These are phyloP conservation scores for Diatrype stigma DNA, from an alignment of 2,329 filamentous ascomycete species.

Conservation along the genomic window DNA sequence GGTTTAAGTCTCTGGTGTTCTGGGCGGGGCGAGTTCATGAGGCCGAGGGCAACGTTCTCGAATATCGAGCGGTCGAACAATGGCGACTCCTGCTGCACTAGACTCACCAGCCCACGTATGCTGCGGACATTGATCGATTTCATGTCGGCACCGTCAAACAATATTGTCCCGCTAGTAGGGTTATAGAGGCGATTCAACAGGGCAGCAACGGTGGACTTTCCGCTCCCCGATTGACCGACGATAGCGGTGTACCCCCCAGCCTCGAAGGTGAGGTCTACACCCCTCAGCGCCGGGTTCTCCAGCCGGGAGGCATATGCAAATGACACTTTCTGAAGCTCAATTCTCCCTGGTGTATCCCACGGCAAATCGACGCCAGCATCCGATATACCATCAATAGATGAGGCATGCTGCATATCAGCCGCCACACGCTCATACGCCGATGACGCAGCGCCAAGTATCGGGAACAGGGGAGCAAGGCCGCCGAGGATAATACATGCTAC, in stretches of 20 bases:
- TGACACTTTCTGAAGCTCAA: slow-evolving; percentile 30
- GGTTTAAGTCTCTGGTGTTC: slow-evolving; percentile 34
- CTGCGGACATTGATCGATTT: slow-evolving; percentile 38
- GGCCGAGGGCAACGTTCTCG: slow-evolving; percentile 48
- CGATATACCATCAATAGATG: slow-evolving; percentile 30
- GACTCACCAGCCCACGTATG: slow-evolving; percentile 37
- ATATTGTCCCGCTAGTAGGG: slow-evolving; percentile 40
- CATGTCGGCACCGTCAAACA: slow-evolving; percentile 41
- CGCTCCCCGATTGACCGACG: slow-evolving; percentile 37
- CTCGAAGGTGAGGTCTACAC: slow-evolving; percentile 22
- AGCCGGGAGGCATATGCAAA: slow-evolving; percentile 43
- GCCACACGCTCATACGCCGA: slow-evolving; percentile 55
- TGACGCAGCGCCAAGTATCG: slow-evolving; percentile 55
- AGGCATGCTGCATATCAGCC: slow-evolving; percentile 51
- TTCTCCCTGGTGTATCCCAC: slow-evolving; percentile 7
- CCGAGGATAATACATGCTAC: slow-evolving; percentile 57
- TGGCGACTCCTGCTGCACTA: slow-evolving; percentile 43
- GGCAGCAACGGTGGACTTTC: slow-evolving; percentile 30
- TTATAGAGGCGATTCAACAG: slow-evolving; percentile 53
- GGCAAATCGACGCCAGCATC: slow-evolving; percentile 4
- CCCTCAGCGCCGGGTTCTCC: slow-evolving; percentile 19
- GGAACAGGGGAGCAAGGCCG: slow-evolving; percentile 58
- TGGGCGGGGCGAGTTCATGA: slow-evolving; percentile 38
- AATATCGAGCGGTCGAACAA: slow-evolving; percentile 43
- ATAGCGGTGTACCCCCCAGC: slow-evolving; percentile 34